A percentile compares a stretch with the other conserved stretches of the same genome.
These are phyloP conservation scores for Colletotrichum sp. DNA, from an alignment of 2,329 filamentous ascomycete genomes.

Conservation along the genomic window DNA sequence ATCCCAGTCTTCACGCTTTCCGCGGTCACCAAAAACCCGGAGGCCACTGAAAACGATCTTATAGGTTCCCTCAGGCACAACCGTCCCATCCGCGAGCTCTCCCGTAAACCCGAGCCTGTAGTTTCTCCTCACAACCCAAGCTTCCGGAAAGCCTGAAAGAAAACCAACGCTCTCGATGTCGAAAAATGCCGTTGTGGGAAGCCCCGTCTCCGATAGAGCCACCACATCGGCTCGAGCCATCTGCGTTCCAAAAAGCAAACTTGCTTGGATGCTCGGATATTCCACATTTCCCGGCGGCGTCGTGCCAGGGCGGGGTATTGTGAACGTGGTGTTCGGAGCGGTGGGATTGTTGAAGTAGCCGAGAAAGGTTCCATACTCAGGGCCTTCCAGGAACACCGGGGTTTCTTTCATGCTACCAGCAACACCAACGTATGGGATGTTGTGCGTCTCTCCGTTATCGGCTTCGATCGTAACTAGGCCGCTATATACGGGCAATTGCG, in stretches of 20 bases:
- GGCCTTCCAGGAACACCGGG: background rate
- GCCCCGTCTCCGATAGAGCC: background rate
- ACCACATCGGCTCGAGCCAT: slow-evolving; percentile 25
- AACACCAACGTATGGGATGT: slow-evolving; percentile 44
- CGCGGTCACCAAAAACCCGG: slow-evolving; percentile 27
- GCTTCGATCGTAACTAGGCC: slow-evolving; percentile 45
- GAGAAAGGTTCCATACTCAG: slow-evolving; percentile 12
- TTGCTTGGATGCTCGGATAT: background rate
- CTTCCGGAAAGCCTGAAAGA: slow-evolving; percentile 19
- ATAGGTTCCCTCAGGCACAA: slow-evolving; percentile 28
- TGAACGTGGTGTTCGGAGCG: slow-evolving; percentile 26
- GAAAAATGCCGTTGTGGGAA: slow-evolving; percentile 14
- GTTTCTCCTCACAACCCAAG: background rate
- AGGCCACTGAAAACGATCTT: slow-evolving; percentile 25
- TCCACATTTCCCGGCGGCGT: background rate
- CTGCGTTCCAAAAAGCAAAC: slow-evolving; percentile 16
- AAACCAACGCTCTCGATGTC: slow-evolving; percentile 25
- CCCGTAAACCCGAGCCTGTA: slow-evolving; percentile 20
- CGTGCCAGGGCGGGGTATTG: slow-evolving; percentile 21
- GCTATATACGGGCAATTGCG: slow-evolving; percentile 43
- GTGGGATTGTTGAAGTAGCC: background rate
- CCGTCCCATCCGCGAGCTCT: slow-evolving; percentile 24
- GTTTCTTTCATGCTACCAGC: slow-evolving; percentile 28
- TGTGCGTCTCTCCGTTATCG: slow-evolving; percentile 38
- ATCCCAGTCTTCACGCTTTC: background rate